Evolutionary conservation across 495 filamentous ascomycete species (phyloP), one percentile per base, ranked within the genome.

Genomic region (Stereocaulon alpinum): DNA sequence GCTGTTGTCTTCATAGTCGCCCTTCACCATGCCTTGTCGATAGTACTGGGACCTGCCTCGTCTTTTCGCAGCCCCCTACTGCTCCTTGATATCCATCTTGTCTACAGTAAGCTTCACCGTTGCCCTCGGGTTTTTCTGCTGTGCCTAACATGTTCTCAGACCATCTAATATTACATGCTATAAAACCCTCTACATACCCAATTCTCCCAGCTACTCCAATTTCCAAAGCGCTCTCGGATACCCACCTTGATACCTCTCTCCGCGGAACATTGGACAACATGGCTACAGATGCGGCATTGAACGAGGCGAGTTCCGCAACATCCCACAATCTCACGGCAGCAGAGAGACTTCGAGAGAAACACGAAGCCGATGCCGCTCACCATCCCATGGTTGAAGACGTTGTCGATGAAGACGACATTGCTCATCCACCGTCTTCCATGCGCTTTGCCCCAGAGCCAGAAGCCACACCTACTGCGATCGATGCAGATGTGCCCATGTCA

Each of bases 321-420:
- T 64, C 69, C 42, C 71, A 73, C 43, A 60, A 29, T 52, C 41
- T 62, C 64, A 76, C 73, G 48, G 74, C 87, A 40, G 91, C 91
- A 24, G 84, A 88, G 65, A 80, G 82, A 74, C 81, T 95, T 42
- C 82, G 86, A 71, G 78, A 89, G 64, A 83, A 90, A 71, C 91
- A 95, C 72, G 74, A 77, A 24, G 78, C 72, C 42, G 82, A 83
- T 52, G 80, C 80, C 64, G 73, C 77, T 34, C 87, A 91, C 70
- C 79, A 80, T 59, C 73, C 76, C 37, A 88, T 84, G 6, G 79
- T 95, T 43, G 90, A 95, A 71, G 91, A 96, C 20, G 81, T 77
- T 20, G 73, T 78, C 40, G 91, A 95, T 67, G 87, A 91, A 65
- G 88, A 91, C n/a, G 82, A 92, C 61, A 64, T 84, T 59, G 70